phyloP scores from a whole-genome alignment of 2,329 filamentous ascomycete species.

The Scolecobasidium constrictum region DNA sequence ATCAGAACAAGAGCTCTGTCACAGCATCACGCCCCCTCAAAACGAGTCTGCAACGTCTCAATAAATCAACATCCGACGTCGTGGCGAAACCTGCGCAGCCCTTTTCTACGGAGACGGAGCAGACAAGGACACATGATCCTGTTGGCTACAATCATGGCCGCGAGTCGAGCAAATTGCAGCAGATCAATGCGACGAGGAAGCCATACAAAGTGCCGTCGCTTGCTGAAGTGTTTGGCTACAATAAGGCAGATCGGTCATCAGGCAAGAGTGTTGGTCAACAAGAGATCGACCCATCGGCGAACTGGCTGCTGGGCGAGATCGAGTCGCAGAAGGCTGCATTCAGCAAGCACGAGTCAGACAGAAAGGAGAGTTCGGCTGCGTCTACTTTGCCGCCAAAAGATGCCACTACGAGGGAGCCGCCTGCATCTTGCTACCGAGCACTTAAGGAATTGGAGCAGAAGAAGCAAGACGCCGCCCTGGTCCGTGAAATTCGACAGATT shows the following conservation, averaged over 20 bases:
- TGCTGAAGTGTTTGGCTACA: constrained; percentile 4
- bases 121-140: constrained; percentile 1
- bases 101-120: background rate
- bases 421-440: too few relatives aligned
- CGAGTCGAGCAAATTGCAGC: too few relatives aligned
- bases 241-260: too few relatives aligned
- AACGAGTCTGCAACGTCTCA: background rate
- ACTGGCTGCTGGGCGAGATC: too few relatives aligned
- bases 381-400: too few relatives aligned
- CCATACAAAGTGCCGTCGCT: constrained; percentile 4
- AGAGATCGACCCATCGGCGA: too few relatives aligned
- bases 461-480: constrained; percentile 1
- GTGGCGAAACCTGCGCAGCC: background rate
- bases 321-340: background rate
- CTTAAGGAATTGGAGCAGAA: constrained; percentile 1
- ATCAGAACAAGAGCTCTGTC: background rate
- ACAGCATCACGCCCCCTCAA: background rate
- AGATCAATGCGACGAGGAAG: too few relatives aligned
- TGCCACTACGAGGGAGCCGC: too few relatives aligned
- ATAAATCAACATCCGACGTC: background rate
- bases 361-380: too few relatives aligned
- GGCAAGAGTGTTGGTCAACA: too few relatives aligned
- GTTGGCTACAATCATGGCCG: background rate
- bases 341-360: background rate
- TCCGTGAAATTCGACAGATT: constrained; percentile 5